These are phyloP conservation scores for Pythium dissotocum DNA, from an alignment of 352 stramenopile genomes.

Conservation along the genomic window DNA sequence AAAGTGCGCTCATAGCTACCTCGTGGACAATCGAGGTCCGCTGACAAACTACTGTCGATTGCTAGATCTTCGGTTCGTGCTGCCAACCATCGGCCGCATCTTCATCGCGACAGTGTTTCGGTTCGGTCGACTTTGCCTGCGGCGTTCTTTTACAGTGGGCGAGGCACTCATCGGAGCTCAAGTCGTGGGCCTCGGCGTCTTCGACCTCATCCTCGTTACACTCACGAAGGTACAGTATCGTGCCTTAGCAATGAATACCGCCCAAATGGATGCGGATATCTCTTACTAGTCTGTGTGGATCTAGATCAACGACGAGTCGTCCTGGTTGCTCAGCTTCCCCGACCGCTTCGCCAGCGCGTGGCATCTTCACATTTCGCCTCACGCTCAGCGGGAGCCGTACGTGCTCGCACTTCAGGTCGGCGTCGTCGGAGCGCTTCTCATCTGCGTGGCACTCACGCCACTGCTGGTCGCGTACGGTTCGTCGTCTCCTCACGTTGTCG, in stretches of 20 bases:
- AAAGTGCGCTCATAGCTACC: background rate
- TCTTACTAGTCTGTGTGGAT: background rate
- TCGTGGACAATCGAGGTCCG: background rate
- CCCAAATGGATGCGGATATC: background rate
- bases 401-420: conserved; percentile 64
- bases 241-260: background rate
- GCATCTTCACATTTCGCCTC: conserved; percentile 11
- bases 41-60: background rate
- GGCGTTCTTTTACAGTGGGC: conserved; percentile 71
- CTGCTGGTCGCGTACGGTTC: conserved; percentile 47
- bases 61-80: conserved; percentile 34
- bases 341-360: conserved; percentile 11
- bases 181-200: conserved; percentile 45
- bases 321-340: conserved; percentile 1
- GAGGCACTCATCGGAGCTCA: conserved; percentile 72
- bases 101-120: conserved; percentile 39
- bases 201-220: conserved; percentile 56
- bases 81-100: conserved; percentile 39
- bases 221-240: conserved; percentile 35
- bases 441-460: conserved; percentile 48
- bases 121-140: conserved; percentile 44
- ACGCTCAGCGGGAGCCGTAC: conserved; percentile 35
- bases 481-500: conserved; percentile 41
- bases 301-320: conserved; percentile 5
- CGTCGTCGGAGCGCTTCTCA: conserved; percentile 46